These are phyloP conservation scores for Clavispora vitiphila DNA, from an alignment of 805 yeast genomes.

Conservation along the genomic window DNA sequence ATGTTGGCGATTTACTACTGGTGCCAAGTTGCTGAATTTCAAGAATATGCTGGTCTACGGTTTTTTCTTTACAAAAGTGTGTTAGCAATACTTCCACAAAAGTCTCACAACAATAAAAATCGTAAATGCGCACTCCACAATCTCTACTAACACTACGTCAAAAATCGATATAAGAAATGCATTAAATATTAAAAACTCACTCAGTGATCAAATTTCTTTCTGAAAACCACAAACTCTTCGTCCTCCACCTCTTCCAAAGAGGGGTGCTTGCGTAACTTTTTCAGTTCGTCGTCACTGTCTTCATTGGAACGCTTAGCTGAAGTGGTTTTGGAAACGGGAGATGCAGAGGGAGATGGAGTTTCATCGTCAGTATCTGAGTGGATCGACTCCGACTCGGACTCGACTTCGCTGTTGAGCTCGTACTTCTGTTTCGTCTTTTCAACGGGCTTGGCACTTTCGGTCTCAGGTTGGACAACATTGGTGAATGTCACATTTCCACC, in stretches of 20 bases:
- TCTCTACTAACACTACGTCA: not conserved
- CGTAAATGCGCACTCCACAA: not conserved
- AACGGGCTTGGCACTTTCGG: not conserved
- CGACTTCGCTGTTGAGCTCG: not conserved
- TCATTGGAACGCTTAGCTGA: not conserved
- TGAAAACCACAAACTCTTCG: slow-evolving; percentile 34
- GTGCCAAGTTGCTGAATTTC: too few species aligned
- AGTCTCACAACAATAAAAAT: not conserved
- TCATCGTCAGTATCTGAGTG: slow-evolving; percentile 5
- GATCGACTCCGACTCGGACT: slow-evolving; percentile 7
- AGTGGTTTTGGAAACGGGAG: not conserved
- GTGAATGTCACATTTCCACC: slow-evolving; percentile 2
- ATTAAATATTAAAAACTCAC: not conserved
- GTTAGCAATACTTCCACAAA: too few species aligned
- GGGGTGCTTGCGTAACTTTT: slow-evolving; percentile 11
- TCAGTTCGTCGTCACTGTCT: not conserved
- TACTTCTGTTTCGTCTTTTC: not conserved
- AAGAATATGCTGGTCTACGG: too few species aligned
- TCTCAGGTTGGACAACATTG: not conserved
- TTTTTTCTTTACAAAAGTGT: too few species aligned
- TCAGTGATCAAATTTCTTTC: slow-evolving; percentile 29
- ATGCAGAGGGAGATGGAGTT: slow-evolving; percentile 1
- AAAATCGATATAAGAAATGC: not conserved
- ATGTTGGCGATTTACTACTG: too few species aligned
- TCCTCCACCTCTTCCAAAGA: slow-evolving; percentile 29